Percentiles rank a stretch among this genome's conserved stretches.
phyloP scores from a whole-genome alignment of 495 filamentous ascomycete genomes.

The Penicillium psychrofluorescens region DNA sequence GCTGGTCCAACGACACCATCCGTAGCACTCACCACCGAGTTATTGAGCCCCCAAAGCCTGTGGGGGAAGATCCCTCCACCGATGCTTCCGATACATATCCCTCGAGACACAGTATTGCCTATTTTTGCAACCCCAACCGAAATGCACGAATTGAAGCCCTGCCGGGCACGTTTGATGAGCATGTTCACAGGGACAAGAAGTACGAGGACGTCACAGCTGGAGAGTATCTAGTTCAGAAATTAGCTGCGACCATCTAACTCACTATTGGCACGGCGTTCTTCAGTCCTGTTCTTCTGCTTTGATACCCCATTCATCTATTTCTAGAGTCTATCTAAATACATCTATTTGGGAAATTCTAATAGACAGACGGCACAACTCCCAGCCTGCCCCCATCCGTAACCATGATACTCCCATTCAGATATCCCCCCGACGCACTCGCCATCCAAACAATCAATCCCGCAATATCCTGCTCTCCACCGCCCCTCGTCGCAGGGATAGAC shows the following conservation, averaged over 20 bases:
- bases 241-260: slow-evolving; percentile 61
- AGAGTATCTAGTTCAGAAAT: slow-evolving; percentile 73
- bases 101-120: slow-evolving; percentile 48
- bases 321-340: not conserved
- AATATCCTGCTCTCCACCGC: slow-evolving; percentile 56
- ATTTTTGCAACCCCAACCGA: slow-evolving; percentile 91
- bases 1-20: slow-evolving; percentile 89
- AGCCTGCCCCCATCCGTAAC: slow-evolving; percentile 55
- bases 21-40: slow-evolving; percentile 85
- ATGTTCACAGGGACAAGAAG: slow-evolving; percentile 57
- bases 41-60: slow-evolving; percentile 61
- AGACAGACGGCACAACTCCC: slow-evolving; percentile 36
- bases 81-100: slow-evolving; percentile 27
- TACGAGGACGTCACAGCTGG: slow-evolving; percentile 73
- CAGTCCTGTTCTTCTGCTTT: not conserved
- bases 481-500: slow-evolving; percentile 44
- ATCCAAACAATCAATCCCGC: slow-evolving; percentile 56
- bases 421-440: slow-evolving; percentile 53
- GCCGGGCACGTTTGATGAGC: slow-evolving; percentile 71
- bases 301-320: not conserved
- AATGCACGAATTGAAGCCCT: slow-evolving; percentile 74
- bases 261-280: not conserved
- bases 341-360: slow-evolving; percentile 17
- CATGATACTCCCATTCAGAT: slow-evolving; percentile 51
- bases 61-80: slow-evolving; percentile 8